Conservation (phyloP, 1,139 yeast species). For the Kodamaea ohmeri region DNA sequence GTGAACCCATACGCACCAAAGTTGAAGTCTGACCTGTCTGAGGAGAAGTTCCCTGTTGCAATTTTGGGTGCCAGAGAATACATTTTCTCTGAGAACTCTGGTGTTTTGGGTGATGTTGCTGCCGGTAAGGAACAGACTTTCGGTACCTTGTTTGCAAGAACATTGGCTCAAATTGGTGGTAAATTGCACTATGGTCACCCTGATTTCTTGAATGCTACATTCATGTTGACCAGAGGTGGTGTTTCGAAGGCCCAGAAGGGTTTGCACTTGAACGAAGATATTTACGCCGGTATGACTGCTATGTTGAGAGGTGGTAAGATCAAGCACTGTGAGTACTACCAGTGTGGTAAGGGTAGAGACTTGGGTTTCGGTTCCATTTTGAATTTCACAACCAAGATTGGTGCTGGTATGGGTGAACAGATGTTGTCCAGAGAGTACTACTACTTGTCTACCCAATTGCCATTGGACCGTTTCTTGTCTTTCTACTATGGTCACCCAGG, state of each 20-base stretch:
- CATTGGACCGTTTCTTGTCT: slow-evolving; percentile 93
- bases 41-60: slow-evolving; percentile 78
- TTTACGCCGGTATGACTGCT: slow-evolving; percentile 99
- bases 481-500: slow-evolving; percentile 99
- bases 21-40: slow-evolving; percentile 40
- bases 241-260: slow-evolving; percentile 99
- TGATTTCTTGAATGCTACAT: slow-evolving; percentile 92
- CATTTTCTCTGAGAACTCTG: slow-evolving; percentile 97
- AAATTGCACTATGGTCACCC: slow-evolving; percentile 99
- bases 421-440: slow-evolving; percentile 98
- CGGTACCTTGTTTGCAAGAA: slow-evolving; percentile 97
- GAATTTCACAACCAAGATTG: slow-evolving; percentile 98
- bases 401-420: slow-evolving; percentile 99
- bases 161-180: slow-evolving; percentile 97
- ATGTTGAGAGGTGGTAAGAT: slow-evolving; percentile 97
- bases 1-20: slow-evolving; percentile 75
- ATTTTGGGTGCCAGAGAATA: slow-evolving; percentile 99
- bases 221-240: slow-evolving; percentile 99
- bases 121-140: slow-evolving; percentile 99
- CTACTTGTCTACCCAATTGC: slow-evolving; percentile 95
- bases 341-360: slow-evolving; percentile 99
- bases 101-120: slow-evolving; percentile 98
- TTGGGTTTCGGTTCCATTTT: slow-evolving; percentile 98
- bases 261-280: slow-evolving; percentile 97
- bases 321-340: slow-evolving; percentile 98